phyloP scores from a whole-genome alignment of 306 rosid genomes.

The Vigna nakashimae region DNA sequence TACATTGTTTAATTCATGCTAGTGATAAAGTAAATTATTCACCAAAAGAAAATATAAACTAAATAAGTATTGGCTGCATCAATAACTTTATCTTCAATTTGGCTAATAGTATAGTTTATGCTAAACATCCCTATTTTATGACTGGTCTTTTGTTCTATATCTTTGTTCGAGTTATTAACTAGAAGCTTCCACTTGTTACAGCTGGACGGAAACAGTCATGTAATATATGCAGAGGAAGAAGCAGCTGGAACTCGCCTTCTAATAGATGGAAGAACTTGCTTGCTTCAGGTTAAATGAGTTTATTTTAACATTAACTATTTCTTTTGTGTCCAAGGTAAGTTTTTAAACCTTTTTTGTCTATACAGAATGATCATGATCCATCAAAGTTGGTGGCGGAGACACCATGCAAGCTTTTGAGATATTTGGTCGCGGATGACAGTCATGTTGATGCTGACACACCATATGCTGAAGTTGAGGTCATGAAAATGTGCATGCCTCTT shows the following conservation, averaged over 20 bases:
- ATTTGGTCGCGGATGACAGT: conserved; percentile 72
- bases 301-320: conserved; percentile 25
- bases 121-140: conserved; percentile 1
- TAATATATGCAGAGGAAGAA: conserved; percentile 98
- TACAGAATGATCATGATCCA: conserved; percentile 96
- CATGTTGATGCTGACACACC: conserved; percentile 92
- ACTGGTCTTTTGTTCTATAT: conserved; percentile 6
- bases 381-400: conserved; percentile 96
- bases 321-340: conserved; percentile 37
- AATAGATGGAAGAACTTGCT: conserved; percentile 99
- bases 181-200: conserved; percentile 54
- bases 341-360: conserved; percentile 41
- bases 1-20: conserved; percentile 1
- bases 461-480: conserved; percentile 98
- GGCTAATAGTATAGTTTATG: conserved; percentile 7
- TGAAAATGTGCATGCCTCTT: conserved; percentile 99
- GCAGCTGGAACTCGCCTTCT: conserved; percentile 99
- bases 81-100: conserved; percentile 6
- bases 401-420: conserved; percentile 93
- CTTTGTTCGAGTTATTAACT: conserved; percentile 42
- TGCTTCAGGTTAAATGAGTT: conserved; percentile 86
- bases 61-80: conserved; percentile 1
- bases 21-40: conserved; percentile 14
- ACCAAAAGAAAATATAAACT: not conserved
- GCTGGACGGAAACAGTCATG: conserved; percentile 99